Conservation (phyloP, 108 stramenopile genomes). For the Skeletonema menzelii region DNA sequence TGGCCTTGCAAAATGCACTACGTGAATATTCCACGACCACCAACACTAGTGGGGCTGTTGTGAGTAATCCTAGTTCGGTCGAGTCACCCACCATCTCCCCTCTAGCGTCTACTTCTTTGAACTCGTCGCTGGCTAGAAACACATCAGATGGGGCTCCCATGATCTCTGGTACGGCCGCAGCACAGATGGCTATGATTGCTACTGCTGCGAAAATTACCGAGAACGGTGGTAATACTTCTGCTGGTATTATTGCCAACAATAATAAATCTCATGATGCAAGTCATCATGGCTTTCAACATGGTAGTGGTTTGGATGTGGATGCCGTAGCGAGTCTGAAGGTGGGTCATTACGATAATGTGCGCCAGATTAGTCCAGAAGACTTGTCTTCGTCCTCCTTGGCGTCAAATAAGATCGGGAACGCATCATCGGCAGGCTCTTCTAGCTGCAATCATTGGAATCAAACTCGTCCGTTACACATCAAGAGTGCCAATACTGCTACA, state of each 20-base stretch:
- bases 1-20: constrained; percentile 24
- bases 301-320: background rate
- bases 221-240: background rate
- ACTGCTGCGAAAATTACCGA: constrained; percentile 30
- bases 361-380: background rate
- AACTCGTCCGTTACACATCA: background rate
- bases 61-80: constrained; percentile 8
- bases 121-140: background rate
- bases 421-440: background rate
- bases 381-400: background rate
- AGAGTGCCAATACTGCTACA: background rate
- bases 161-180: constrained; percentile 48
- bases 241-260: background rate
- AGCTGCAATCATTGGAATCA: background rate
- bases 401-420: background rate
- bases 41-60: background rate
- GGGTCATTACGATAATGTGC: background rate
- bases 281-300: background rate
- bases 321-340: constrained; percentile 7
- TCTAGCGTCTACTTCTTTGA: background rate
- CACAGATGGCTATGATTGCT: constrained; percentile 19
- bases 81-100: constrained; percentile 8
- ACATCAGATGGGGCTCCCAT: constrained; percentile 44
- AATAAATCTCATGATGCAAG: background rate
- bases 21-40: constrained; percentile 4